These are phyloP conservation scores for Magnolia officinalis DNA, from an alignment of 164 flowering plant species.

Conservation along the genomic window DNA sequence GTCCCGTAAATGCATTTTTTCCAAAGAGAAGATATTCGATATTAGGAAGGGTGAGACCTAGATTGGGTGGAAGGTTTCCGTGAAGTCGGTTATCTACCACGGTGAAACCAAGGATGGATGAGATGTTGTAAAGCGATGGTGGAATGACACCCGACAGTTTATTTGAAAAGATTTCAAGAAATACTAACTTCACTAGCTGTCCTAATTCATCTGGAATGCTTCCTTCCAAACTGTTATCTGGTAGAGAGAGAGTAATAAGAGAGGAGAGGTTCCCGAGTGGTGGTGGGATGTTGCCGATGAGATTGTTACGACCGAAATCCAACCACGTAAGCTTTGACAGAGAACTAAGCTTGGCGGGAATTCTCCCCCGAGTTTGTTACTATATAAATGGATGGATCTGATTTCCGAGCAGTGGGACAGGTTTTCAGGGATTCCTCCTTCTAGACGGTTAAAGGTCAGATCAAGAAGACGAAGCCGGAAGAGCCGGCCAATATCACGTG, in stretches of 20 bases:
- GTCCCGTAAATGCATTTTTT: conserved; percentile 19
- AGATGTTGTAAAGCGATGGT: not conserved
- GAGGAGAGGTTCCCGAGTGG: conserved; percentile 13
- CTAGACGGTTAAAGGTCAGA: not conserved
- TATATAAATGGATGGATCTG: not conserved
- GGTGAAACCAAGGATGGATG: not conserved
- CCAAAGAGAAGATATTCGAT: conserved; percentile 3
- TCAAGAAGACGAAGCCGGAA: not conserved
- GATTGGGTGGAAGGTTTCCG: not conserved
- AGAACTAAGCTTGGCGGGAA: conserved; percentile 1
- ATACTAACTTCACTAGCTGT: not conserved
- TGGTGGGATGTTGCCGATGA: conserved; percentile 4
- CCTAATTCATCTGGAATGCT: conserved; percentile 3
- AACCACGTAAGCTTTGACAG: not conserved
- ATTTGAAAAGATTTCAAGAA: not conserved
- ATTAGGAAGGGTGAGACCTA: conserved; percentile 1
- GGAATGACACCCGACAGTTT: not conserved
- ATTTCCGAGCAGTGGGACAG: conserved; percentile 6
- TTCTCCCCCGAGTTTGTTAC: not conserved
- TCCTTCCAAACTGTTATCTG: conserved; percentile 2
- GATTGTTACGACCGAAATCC: not conserved
- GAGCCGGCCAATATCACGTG: not conserved
- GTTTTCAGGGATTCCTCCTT: conserved; percentile 6
- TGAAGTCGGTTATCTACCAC: not conserved
- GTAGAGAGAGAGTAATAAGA: not conserved